Evolutionary conservation across 2,329 filamentous ascomycete genomes (phyloP).

Genomic region (Fusarium fracticaudum): DNA sequence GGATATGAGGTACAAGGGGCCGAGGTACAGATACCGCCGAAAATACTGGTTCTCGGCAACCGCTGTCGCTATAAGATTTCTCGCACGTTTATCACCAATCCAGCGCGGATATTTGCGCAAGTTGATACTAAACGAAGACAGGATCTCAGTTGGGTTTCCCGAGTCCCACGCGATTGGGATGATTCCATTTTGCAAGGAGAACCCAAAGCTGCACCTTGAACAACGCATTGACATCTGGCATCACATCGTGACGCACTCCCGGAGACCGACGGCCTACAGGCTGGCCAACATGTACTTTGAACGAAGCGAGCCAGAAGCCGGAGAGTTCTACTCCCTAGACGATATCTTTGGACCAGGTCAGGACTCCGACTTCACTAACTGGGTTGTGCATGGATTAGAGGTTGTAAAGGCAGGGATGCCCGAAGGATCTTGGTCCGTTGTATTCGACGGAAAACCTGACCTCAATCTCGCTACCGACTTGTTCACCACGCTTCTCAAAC

Average conservation of each 20-base stretch:
- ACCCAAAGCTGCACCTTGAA: conserved; percentile 2
- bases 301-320: accelerated
- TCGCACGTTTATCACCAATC: not conserved
- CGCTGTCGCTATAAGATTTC: not conserved
- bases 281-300: not conserved
- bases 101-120: not conserved
- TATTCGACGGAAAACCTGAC: not conserved
- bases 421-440: not conserved
- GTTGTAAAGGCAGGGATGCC: not conserved
- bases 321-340: accelerated
- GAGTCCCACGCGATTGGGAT: not conserved
- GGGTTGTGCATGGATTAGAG: not conserved
- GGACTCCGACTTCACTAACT: not conserved
- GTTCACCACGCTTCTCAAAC: not conserved
- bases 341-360: not conserved
- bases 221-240: conserved; percentile 8
- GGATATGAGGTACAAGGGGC: not conserved
- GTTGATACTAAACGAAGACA: conserved; percentile 1
- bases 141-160: accelerated
- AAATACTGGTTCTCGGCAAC: conserved; percentile 5
- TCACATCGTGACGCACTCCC: not conserved
- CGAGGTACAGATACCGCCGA: not conserved
- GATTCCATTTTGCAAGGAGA: conserved; percentile 22
- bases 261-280: accelerated
- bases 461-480: not conserved